Base-by-base conservation (phyloP, 192 early-diverging fungal genomes). In the Linnemannia schmuckeri region DNA sequence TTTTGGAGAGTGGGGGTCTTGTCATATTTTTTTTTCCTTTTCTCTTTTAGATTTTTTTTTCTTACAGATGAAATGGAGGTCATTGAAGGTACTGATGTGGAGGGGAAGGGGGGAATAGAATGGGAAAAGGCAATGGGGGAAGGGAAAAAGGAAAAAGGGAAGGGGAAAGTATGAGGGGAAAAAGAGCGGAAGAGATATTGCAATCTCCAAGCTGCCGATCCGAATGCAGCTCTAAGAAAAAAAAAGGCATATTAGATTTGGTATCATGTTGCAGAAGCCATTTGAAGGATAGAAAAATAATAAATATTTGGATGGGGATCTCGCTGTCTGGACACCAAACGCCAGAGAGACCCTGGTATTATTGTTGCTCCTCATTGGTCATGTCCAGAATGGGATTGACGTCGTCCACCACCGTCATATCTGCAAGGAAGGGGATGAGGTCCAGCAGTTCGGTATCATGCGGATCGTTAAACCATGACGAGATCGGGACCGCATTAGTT, bases 381-480 rank as follows among this genome's bases (percentile, higher is more conserved):
- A 81, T 93, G 76, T 94, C 94, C 83, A 99, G 89, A 33, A 98
- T 95, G 35, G 92, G 90, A 49, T 92, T 94, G 68, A 99, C 97
- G 86, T 99, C 94, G 72, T 97, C 96, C 22, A 97, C 96, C 30
- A 88, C 85, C 40, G 95, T 97, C 81, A 99, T 85, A 79, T 99
- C 98, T 80, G 96, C 96, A 73, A 99, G 88, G 89, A 99, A 99
- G 38, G 97, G 96, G 68, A 98, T 95, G 73, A 99, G 91, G 87
- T 99, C 98, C 75, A 95, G 90, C 79, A 99, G 88, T 90, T 99
- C 98, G 17, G 97, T 97, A 85, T 99, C 98, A 82, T 97, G 96
- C 24, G 95, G 95, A 88, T 99, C 98, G 88, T 98, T 96, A 83
- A 99, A 97, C 98, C 98, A 99, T 30, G 94, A 94, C 44, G 96